Evolutionary conservation across 2,329 filamentous ascomycete genomes (phyloP), one percentile per base, ranked within the genome.

Genomic region (Annulohypoxylon truncatum): DNA sequence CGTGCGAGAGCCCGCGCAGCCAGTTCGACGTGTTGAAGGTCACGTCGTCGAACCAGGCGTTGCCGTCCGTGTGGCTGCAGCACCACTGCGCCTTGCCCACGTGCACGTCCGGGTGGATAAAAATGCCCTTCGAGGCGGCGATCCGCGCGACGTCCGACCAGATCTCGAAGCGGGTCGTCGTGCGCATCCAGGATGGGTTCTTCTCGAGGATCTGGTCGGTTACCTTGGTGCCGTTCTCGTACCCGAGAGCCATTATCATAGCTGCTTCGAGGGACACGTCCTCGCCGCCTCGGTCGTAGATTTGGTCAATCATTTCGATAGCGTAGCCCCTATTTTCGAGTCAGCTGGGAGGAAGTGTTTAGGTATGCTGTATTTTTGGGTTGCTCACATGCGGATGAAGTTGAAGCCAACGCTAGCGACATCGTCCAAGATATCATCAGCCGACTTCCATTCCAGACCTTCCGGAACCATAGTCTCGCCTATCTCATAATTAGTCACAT

Each of bases 381-480:
- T 15, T 38, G 6, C 74, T 72, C 51, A 77, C 71, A 88, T 79
- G 18, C 85, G 82, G 22, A 87, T 82, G n/a, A 82, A 83, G 71
- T 88, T 87, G 73, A 86, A 83, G 1, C 84, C 84, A 7, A 86
- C 77, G 40, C 80, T 79, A 24, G 81, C 82, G 52, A 85, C 79
- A 71, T 81, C 79, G 42, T 81, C 76, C 2, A 86, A 78, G 38
- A 87, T 86, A 1, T 79, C 78, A 2, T 79, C 78, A 10, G 84
- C 79, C 0, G 84, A 86, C 42, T 79, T 79, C 77, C 85, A 84
- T 69, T 87, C 85, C 3, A 87, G 77, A 8, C 85, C 85, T 72
- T 87, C 85, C 0, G 85, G 85, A 1, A 87, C 78, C 84, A 87
- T 87, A 2, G 83, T 82, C 58, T 86, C 84, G 22, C 82, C 82